Base-by-base conservation (phyloP, 2,329 filamentous ascomycete species). In the Ascochyta lentis region DNA sequence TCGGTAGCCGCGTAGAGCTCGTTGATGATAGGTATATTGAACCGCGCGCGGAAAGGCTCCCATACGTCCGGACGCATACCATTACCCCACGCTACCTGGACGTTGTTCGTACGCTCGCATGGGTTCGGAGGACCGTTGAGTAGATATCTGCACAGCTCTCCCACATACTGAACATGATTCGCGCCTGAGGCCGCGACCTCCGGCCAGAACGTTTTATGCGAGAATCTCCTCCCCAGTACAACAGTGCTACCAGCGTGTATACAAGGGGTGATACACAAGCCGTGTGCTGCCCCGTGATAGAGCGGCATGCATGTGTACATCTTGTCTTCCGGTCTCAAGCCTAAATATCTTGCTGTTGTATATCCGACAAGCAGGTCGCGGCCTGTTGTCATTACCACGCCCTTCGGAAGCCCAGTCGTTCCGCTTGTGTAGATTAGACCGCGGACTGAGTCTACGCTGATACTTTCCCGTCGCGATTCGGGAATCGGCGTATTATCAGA, bases 51-150 rank as follows among this genome's bases (percentile, higher is more conserved):
- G 52, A 78, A 78, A 0, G 63, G 65, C 49, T 76, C 73, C 74
- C 76, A 78, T 0, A 78, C 74, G 55, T 78, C 76, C 12, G 74
- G 73, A 12, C 76, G 58, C 72, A 78, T 75, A n/a, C 76, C 76
- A 45, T 78, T 78, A 12, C 76, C 75, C 71, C 70, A 77, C 4
- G 72, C 74, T 54, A 73, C 55, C 19, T 68, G 42, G 2, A 74
- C 72, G 16, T 67, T 71, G 51, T 77, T 70, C 12, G 61, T 61
- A 10, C 64, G 61, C 49, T 76, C 74, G 34, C 64, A 67, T 10
- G 64, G 58, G 40, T 70, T 72, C n/a, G 59, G 50, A 2, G 74
- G 71, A 1, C 66, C 68, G 29, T 74, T 76, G 7, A 75, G 47
- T 7, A 77, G 53, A 49, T 77, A 77, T 16, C 73, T 63, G 39